These are phyloP conservation scores for Rhizophagus clarus DNA, from an alignment of 192 early-diverging fungal species.

Conservation along the genomic window DNA sequence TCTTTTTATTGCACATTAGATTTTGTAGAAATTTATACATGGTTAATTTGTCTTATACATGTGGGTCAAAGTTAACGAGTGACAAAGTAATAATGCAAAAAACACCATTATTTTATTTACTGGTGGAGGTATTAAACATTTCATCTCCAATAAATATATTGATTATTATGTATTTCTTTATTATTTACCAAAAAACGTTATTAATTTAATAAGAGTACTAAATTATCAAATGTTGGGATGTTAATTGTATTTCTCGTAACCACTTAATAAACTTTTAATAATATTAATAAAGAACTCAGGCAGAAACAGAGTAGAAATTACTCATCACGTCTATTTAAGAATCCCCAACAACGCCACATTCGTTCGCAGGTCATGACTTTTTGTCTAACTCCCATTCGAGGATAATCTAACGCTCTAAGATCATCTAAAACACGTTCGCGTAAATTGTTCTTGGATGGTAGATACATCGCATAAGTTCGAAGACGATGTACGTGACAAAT, in stretches of 20 bases:
- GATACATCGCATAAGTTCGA: constrained; percentile 43
- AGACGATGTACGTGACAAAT: constrained; percentile 67
- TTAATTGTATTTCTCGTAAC: no score
- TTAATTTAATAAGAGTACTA: no score
- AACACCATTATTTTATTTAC: no score
- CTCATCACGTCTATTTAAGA: constrained; percentile 37
- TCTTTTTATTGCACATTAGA: not conserved
- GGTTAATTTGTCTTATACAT: not conserved
- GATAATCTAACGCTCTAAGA: constrained; percentile 75
- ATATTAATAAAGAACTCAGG: no score
- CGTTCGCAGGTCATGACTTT: constrained; percentile 59
- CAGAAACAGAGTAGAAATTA: not conserved
- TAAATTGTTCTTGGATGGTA: constrained; percentile 52
- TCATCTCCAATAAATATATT: no score
- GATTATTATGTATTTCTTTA: no score
- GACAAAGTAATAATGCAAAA: no score
- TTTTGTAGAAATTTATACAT: not conserved
- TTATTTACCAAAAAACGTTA: no score
- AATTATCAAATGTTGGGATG: no score
- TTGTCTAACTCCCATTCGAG: constrained; percentile 49
- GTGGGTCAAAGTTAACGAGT: not conserved
- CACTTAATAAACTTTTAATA: no score
- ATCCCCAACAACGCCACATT: constrained; percentile 69
- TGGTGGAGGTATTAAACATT: no score
- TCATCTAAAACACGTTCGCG: constrained; percentile 75